Evolutionary conservation across 768 basidiomycete genomes (phyloP), one percentile per base, ranked within the genome.

Genomic region (Cubamyces lactineus): DNA sequence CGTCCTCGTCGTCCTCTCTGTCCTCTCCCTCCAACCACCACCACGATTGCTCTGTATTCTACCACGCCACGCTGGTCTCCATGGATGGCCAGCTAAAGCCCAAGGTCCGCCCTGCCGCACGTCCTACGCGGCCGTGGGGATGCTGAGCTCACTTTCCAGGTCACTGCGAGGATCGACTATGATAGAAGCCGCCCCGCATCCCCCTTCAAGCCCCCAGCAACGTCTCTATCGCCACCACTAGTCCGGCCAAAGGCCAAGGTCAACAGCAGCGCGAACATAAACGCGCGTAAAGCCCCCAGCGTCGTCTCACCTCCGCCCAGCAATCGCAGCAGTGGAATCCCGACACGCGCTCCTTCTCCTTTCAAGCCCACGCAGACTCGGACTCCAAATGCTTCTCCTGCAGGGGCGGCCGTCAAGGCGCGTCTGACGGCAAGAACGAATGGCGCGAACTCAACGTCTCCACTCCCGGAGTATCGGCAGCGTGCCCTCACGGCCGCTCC

Each of bases 211-310:
- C 64, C 69, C 67, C 68, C 69, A 12, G 50, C 68, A 1, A 62
- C 71, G 17, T 67, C 70, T 1, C 68, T 70, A 23, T 69, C 77
- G 0, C 72, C 73, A 1, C 61, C 71, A 6, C 63, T 72, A 12
- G 64, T 67, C 45, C 72, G 83, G 57, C 83, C 85, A 15, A 88
- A 78, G 70, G 86, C 84, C 60, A 89, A 86, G 73, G 78, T 89
- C 41, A 88, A 84, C 67, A 80, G 76, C 62, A 83, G 78, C 66
- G 84, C 83, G 15, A 71, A 62, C 40, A 64, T 72, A n/a, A 58
- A 65, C 11, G 48, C 64, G 13, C 66, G 71, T 50, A 74, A 71
- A 62, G 63, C 73, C 11, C 63, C 70, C 9, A 55, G 65, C 49
- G 67, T 68, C 59, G 68, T 61, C 57, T 43, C 66, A n/a, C 59